Percentiles rank a stretch among this genome's conserved stretches.
phyloP scores from a whole-genome alignment of 2,329 filamentous ascomycete genomes.

The Sporothrix humicola region DNA sequence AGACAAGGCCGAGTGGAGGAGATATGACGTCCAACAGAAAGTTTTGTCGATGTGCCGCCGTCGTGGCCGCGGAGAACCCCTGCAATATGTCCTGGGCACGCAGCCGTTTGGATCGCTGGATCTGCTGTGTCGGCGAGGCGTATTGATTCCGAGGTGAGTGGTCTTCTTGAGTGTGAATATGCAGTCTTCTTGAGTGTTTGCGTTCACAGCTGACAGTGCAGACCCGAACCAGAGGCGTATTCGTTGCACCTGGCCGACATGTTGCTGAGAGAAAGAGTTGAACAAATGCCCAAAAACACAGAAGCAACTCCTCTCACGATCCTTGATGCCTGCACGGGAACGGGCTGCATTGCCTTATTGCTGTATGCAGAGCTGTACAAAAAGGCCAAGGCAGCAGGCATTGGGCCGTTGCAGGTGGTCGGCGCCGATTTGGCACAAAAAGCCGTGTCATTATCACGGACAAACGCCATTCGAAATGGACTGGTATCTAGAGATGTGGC shows the following conservation, averaged over 20 bases:
- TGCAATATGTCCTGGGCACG: slow-evolving; percentile 88
- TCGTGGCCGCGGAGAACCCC: slow-evolving; percentile 68
- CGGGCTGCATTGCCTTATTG: slow-evolving; percentile 86
- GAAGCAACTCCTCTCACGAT: slow-evolving; percentile 57
- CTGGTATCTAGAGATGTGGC: not conserved
- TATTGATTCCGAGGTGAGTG: slow-evolving; percentile 78
- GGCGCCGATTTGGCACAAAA: slow-evolving; percentile 75
- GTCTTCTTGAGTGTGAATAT: not conserved
- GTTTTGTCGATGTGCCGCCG: slow-evolving; percentile 54
- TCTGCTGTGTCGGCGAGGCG: slow-evolving; percentile 74
- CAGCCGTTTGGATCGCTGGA: slow-evolving; percentile 88
- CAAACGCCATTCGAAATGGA: slow-evolving; percentile 66
- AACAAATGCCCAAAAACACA: too few relatives aligned
- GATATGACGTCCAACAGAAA: not conserved
- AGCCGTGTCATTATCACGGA: slow-evolving; percentile 68
- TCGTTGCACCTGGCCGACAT: slow-evolving; percentile 58
- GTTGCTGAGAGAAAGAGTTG: slow-evolving; percentile 22
- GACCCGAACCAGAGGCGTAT: slow-evolving; percentile 74
- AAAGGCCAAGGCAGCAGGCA: slow-evolving; percentile 39
- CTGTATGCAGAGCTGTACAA: slow-evolving; percentile 61
- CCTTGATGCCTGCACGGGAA: slow-evolving; percentile 87
- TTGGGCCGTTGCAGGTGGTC: slow-evolving; percentile 55
- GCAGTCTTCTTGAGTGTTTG: not conserved
- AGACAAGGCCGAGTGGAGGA: not conserved
- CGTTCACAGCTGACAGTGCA: slow-evolving; percentile 39